These are phyloP conservation scores for Candida takata DNA, from an alignment of 805 yeast species.

Conservation along the genomic window DNA sequence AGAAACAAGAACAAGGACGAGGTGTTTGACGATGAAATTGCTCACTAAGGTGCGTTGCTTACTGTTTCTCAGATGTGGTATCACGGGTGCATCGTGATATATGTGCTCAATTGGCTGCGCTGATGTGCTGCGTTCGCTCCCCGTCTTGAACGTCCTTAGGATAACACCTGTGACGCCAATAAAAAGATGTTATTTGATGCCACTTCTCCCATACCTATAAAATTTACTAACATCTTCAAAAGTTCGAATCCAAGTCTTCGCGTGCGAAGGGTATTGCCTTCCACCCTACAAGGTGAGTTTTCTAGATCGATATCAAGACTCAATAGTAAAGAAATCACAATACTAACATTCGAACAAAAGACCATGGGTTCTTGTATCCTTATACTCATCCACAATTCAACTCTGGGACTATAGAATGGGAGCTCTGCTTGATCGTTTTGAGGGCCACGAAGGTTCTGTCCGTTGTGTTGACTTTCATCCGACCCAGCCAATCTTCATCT, in stretches of 20 bases:
- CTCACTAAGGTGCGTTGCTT: constrained; percentile 52
- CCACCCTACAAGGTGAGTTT: constrained; percentile 70
- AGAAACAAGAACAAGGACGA: too few species aligned
- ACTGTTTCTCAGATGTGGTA: too few species aligned
- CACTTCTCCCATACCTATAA: neutral
- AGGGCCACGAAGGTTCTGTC: constrained; percentile 98
- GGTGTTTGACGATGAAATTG: constrained; percentile 88
- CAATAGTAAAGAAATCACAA: too few species aligned
- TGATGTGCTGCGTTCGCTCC: neutral
- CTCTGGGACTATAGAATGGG: constrained; percentile 99
- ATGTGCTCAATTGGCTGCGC: too few species aligned
- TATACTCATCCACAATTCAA: constrained; percentile 97
- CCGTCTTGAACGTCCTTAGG: too few species aligned
- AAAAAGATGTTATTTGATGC: too few species aligned
- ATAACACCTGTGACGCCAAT: too few species aligned
- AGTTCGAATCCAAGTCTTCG: constrained; percentile 96
- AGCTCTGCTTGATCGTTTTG: constrained; percentile 89
- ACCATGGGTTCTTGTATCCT: constrained; percentile 94
- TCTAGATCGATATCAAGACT: too few species aligned
- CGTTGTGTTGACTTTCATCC: constrained; percentile 95
- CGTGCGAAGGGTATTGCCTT: constrained; percentile 97
- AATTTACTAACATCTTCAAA: constrained; percentile 11
- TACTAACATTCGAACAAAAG: constrained; percentile 26
- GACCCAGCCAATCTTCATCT: constrained; percentile 92
- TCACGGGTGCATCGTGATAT: too few species aligned